phyloP scores from a whole-genome alignment of 768 basidiomycete genomes.

The Lactifluus echinatus region DNA sequence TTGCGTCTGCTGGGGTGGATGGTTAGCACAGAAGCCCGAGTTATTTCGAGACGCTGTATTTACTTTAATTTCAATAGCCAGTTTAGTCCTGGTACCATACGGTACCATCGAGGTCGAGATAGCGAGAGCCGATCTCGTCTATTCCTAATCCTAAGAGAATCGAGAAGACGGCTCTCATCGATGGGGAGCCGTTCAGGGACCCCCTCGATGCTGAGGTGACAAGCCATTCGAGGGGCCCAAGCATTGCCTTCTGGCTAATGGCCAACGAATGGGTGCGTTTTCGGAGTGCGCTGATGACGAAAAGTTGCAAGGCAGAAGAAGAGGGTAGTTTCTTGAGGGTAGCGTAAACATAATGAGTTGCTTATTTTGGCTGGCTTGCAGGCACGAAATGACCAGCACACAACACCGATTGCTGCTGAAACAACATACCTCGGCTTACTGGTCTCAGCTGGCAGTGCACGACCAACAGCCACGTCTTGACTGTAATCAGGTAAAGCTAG shows the following conservation, averaged over 20 bases:
- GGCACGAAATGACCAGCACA: not conserved
- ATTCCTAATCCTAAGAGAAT: not conserved
- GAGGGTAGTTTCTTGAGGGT: not conserved
- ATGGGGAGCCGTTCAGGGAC: not conserved
- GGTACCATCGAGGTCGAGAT: not conserved
- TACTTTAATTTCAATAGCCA: not conserved
- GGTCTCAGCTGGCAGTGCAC: not conserved
- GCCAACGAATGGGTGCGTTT: not conserved
- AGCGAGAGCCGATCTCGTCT: not conserved
- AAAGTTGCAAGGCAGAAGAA: not conserved
- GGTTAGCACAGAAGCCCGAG: not conserved
- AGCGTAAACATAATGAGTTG: not conserved
- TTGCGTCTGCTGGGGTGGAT: not conserved
- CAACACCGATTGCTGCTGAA: not conserved
- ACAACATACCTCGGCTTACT: slow-evolving; percentile 4
- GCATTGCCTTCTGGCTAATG: not conserved
- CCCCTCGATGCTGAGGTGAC: not conserved
- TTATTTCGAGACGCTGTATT: not conserved
- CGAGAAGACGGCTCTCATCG: not conserved
- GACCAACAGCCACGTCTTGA: not conserved
- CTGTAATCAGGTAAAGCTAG: slow-evolving; percentile 2
- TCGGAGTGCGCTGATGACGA: not conserved
- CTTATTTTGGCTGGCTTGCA: slow-evolving; percentile 7
- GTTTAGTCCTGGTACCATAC: not conserved
- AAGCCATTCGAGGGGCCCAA: not conserved